Conservation (phyloP, 768 basidiomycete species). For the Pleurotus salmoneostramineus region DNA sequence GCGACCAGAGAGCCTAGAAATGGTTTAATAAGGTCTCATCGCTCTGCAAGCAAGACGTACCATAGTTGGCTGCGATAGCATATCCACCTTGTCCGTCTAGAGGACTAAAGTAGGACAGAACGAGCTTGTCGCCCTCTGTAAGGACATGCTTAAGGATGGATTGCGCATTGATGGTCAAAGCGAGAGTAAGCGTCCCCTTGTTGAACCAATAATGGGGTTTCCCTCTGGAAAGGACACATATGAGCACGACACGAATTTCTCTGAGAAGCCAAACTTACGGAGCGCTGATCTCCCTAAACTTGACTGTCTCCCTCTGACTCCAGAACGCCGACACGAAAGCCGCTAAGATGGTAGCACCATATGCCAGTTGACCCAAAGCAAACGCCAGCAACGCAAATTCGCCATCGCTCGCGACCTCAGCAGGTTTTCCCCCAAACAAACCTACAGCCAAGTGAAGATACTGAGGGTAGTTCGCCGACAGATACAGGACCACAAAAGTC, state of each 20-base stretch:
- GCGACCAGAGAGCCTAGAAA: constrained; percentile 82
- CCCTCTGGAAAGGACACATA: not conserved
- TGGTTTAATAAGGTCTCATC: not conserved
- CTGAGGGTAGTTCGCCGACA: not conserved
- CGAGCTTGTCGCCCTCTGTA: constrained; percentile 92
- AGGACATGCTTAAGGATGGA: constrained; percentile 91
- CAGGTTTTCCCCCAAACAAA: constrained; percentile 5
- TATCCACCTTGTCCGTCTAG: constrained; percentile 91
- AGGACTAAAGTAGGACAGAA: constrained; percentile 81
- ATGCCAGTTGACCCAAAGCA: constrained; percentile 79
- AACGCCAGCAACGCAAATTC: constrained; percentile 74
- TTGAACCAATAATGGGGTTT: constrained; percentile 16
- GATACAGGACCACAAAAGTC: constrained; percentile 59
- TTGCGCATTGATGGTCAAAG: constrained; percentile 83
- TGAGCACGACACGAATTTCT: constrained; percentile 5
- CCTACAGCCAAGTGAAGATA: not conserved
- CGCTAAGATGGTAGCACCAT: constrained; percentile 53
- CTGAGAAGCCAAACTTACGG: constrained; percentile 13
- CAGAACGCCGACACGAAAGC: constrained; percentile 39
- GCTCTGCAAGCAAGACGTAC: constrained; percentile 33
- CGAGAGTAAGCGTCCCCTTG: constrained; percentile 52
- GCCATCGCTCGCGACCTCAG: constrained; percentile 21
- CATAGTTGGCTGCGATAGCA: constrained; percentile 94
- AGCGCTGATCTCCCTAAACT: not conserved
- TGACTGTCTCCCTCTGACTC: not conserved